phyloP scores from a whole-genome alignment of 2,329 filamentous ascomycete genomes.

The Verticillium longisporum region DNA sequence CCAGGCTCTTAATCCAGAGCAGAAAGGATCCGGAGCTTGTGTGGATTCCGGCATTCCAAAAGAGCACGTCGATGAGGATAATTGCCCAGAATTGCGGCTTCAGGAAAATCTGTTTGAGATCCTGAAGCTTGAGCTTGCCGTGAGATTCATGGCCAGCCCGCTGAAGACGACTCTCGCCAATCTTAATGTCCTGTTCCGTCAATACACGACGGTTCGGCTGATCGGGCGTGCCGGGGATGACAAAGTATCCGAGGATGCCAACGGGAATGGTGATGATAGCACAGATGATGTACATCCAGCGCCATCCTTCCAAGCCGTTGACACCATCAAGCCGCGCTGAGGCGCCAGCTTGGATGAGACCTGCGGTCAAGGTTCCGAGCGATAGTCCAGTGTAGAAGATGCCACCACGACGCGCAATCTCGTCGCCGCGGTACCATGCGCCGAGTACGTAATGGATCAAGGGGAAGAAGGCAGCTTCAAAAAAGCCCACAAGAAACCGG shows the following conservation, averaged over 20 bases:
- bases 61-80: conserved; percentile 43
- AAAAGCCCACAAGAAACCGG: conserved; percentile 46
- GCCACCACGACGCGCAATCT: conserved; percentile 20
- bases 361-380: conserved; percentile 44
- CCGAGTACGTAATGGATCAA: conserved; percentile 30
- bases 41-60: conserved; percentile 47
- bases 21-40: conserved; percentile 42
- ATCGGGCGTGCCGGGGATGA: conserved; percentile 39
- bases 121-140: conserved; percentile 23
- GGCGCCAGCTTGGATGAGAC: conserved; percentile 38
- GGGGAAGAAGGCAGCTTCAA: conserved; percentile 38
- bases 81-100: conserved; percentile 44
- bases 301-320: conserved; percentile 38
- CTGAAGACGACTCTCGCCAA: conserved; percentile 37
- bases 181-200: conserved; percentile 35
- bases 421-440: conserved; percentile 21
- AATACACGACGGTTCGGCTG: conserved; percentile 41
- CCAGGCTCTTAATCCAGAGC: conserved; percentile 51
- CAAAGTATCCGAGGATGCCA: conserved; percentile 40
- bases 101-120: conserved; percentile 24
- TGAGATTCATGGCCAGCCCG: conserved; percentile 31
- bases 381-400: conserved; percentile 39
- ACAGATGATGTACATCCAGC: conserved; percentile 53
- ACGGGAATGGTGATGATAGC: conserved; percentile 48
- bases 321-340: conserved; percentile 32